These are phyloP conservation scores for Solanum phureja DNA, from an alignment of 257 asterid species.

Conservation along the genomic window DNA sequence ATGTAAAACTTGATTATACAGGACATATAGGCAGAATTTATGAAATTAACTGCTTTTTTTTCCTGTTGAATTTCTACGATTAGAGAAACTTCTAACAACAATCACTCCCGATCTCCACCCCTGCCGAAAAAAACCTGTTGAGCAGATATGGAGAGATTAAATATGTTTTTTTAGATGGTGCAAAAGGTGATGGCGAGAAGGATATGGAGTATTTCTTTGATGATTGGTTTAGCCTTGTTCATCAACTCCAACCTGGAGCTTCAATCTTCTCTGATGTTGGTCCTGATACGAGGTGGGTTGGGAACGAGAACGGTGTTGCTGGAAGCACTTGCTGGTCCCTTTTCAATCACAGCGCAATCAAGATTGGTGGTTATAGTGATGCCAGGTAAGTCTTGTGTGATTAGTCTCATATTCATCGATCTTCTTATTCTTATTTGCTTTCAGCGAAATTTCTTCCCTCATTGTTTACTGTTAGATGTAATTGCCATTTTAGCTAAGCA, in stretches of 20 bases:
- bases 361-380: slow-evolving; percentile 49
- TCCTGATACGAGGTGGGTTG: slow-evolving; percentile 92
- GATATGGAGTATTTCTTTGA: slow-evolving; percentile 87
- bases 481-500: background rate
- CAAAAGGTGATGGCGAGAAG: slow-evolving; percentile 88
- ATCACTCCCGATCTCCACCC: background rate
- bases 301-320: slow-evolving; percentile 74
- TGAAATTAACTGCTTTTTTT: background rate
- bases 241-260: slow-evolving; percentile 76
- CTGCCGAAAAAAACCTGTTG: background rate
- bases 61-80: background rate
- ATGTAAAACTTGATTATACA: background rate
- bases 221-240: slow-evolving; percentile 76
- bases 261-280: slow-evolving; percentile 87
- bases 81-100: background rate
- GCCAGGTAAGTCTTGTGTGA: slow-evolving; percentile 32
- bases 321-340: slow-evolving; percentile 92
- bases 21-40: background rate
- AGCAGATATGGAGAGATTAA: slow-evolving; percentile 67
- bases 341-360: slow-evolving; percentile 47
- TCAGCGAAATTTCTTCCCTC: background rate
- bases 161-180: slow-evolving; percentile 83
- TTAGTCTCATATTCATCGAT: background rate
- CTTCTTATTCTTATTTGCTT: background rate
- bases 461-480: background rate